Conservation (phyloP, 306 rosid species). For the Myrica gale region DNA sequence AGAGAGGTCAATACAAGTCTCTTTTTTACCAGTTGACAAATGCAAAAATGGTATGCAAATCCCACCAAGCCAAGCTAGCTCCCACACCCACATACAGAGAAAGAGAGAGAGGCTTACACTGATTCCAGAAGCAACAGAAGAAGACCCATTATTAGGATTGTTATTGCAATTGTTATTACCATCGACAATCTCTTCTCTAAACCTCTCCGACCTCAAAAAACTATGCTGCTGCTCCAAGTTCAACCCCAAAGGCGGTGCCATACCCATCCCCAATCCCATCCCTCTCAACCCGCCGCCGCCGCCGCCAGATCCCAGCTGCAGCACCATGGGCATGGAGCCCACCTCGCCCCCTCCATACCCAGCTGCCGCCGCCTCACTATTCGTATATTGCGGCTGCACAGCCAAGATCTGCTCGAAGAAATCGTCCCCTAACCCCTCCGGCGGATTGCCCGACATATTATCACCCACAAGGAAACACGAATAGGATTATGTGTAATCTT, state of each 20-base stretch:
- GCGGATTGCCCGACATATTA: constrained; percentile 67
- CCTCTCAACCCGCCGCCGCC: constrained; percentile 36
- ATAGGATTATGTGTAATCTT: neutral
- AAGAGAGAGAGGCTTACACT: constrained; percentile 41
- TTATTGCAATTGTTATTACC: constrained; percentile 18
- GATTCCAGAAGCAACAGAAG: constrained; percentile 47
- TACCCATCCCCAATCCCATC: constrained; percentile 49
- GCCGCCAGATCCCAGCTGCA: constrained; percentile 57
- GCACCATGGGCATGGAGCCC: constrained; percentile 50
- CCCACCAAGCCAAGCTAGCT: neutral
- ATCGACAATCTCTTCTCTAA: constrained; percentile 44
- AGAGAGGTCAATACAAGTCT: neutral
- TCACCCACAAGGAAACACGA: neutral
- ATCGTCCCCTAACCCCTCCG: constrained; percentile 82
- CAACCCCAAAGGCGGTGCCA: constrained; percentile 64
- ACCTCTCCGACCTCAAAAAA: constrained; percentile 54
- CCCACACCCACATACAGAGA: neutral
- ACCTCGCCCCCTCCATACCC: constrained; percentile 42
- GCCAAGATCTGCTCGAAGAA: constrained; percentile 87
- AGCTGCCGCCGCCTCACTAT: constrained; percentile 23
- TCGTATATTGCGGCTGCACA: constrained; percentile 43
- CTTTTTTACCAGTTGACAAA: neutral
- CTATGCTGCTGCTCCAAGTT: constrained; percentile 55
- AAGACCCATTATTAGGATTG: constrained; percentile 27
- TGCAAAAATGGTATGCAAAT: constrained; percentile 3